Conservation (phyloP, 2,329 filamentous ascomycete species). For the Aspergillus neoniger region DNA sequence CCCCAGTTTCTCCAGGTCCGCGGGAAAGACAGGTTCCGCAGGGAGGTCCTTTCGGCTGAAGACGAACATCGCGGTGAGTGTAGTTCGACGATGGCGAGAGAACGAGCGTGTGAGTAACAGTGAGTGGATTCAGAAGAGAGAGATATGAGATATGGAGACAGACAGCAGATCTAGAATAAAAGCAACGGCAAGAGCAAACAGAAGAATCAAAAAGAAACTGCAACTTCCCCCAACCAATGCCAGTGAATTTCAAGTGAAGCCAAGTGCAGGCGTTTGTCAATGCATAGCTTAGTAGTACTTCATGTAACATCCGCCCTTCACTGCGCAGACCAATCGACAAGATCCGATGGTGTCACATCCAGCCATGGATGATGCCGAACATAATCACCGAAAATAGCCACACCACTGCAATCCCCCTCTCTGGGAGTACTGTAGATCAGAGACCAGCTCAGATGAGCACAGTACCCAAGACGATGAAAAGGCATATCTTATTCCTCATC, state of each 20-base stretch:
- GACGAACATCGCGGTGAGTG: conserved; percentile 67
- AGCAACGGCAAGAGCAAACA: neutral
- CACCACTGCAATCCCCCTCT: neutral
- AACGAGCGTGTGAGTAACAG: neutral
- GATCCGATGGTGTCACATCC: neutral
- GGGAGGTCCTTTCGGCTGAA: conserved; percentile 69
- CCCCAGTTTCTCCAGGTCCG: conserved; percentile 71
- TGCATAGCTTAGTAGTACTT: neutral
- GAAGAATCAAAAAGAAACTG: neutral
- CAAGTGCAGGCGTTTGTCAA: conserved; percentile 1
- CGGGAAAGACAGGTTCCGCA: conserved; percentile 66
- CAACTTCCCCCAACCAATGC: conserved; percentile 8
- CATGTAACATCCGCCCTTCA: neutral
- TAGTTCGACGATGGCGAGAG: neutral
- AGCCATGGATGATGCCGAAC: neutral
- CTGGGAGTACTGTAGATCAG: too few relatives aligned
- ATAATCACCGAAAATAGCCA: too few relatives aligned
- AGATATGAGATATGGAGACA: neutral
- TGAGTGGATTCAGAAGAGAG: neutral
- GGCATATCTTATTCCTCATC: neutral
- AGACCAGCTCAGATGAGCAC: neutral
- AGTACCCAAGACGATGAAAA: neutral
- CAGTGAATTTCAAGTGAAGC: neutral
- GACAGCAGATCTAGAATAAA: neutral
- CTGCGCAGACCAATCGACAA: neutral